phyloP scores from a whole-genome alignment of 176 grass and related monocot species.

The Elaeis guineensis region DNA sequence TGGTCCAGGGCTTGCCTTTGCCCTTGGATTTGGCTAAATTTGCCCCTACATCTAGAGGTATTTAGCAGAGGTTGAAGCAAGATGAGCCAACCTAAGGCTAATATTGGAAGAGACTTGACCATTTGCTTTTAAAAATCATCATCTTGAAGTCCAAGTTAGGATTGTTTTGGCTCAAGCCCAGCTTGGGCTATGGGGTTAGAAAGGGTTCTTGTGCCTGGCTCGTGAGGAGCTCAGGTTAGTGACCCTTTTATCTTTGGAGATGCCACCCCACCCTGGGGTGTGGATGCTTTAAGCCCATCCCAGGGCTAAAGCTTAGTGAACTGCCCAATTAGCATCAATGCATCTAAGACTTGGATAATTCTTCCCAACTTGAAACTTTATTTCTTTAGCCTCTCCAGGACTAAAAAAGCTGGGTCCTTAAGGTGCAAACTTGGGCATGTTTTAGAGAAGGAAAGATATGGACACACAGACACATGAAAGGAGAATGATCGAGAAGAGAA shows the following conservation, averaged over 20 bases:
- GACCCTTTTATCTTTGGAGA: too few species aligned
- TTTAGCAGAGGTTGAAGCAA: too few species aligned
- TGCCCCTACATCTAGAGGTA: too few species aligned
- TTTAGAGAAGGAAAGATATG: slow-evolving; percentile 1
- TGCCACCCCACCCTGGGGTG: slow-evolving; percentile 43
- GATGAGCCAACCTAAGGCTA: too few species aligned
- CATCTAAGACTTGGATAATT: slow-evolving; percentile 31
- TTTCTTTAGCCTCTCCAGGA: slow-evolving; percentile 26
- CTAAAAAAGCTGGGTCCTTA: slow-evolving; percentile 41
- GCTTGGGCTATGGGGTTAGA: slow-evolving; percentile 33
- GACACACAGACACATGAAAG: slow-evolving; percentile 21
- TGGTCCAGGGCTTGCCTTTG: too few species aligned
- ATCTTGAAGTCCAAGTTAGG: slow-evolving; percentile 30
- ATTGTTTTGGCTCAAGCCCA: slow-evolving; percentile 26
- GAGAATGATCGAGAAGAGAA: slow-evolving; percentile 24
- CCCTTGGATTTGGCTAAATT: too few species aligned
- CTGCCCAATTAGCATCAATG: slow-evolving; percentile 44
- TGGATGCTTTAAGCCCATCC: slow-evolving; percentile 71
- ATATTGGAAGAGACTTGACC: too few species aligned
- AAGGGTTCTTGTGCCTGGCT: not conserved
- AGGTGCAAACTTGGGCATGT: slow-evolving; percentile 4
- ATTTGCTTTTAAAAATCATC: too few species aligned
- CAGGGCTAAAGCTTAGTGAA: slow-evolving; percentile 45
- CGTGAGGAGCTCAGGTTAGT: slow-evolving; percentile 22
- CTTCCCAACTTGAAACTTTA: not conserved